These are phyloP conservation scores for Cystofilobasidium macerans DNA, from an alignment of 768 basidiomycete species.

Conservation along the genomic window DNA sequence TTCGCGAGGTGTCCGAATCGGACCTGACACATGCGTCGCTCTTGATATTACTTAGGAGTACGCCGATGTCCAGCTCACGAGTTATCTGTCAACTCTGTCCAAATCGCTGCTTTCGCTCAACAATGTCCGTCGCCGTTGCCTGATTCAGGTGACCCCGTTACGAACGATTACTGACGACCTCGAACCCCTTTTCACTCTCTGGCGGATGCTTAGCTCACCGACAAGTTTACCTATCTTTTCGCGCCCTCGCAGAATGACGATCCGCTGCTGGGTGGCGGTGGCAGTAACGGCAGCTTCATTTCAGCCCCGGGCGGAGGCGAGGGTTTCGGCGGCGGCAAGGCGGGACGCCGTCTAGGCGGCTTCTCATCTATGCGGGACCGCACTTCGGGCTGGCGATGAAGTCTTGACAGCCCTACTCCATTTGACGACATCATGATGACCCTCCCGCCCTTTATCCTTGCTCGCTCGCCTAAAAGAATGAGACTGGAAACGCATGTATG, in stretches of 20 bases:
- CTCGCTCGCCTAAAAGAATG: too few relatives aligned
- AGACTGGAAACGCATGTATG: too few relatives aligned
- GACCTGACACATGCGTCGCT: neutral
- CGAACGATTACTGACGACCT: neutral
- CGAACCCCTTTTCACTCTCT: slow-evolving; percentile 1
- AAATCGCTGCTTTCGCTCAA: slow-evolving; percentile 79
- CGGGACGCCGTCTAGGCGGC: too few relatives aligned
- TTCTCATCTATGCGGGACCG: too few relatives aligned
- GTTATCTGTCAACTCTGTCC: slow-evolving; percentile 74
- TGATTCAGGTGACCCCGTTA: neutral
- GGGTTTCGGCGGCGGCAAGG: too few relatives aligned
- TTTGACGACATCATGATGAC: too few relatives aligned
- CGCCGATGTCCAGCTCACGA: slow-evolving; percentile 85
- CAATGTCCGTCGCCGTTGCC: slow-evolving; percentile 50
- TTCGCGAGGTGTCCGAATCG: too few relatives aligned
- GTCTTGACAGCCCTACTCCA: too few relatives aligned
- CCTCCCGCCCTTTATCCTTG: too few relatives aligned
- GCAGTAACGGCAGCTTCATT: too few relatives aligned
- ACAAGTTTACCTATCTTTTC: slow-evolving; percentile 19
- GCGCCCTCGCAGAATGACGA: neutral
- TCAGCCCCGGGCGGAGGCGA: too few relatives aligned
- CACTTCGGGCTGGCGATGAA: too few relatives aligned
- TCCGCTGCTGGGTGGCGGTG: neutral
- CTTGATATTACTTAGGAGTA: slow-evolving; percentile 56
- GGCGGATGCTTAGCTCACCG: neutral